phyloP scores from a whole-genome alignment of 2,329 filamentous ascomycete species.

The Penicillium occitanis region DNA sequence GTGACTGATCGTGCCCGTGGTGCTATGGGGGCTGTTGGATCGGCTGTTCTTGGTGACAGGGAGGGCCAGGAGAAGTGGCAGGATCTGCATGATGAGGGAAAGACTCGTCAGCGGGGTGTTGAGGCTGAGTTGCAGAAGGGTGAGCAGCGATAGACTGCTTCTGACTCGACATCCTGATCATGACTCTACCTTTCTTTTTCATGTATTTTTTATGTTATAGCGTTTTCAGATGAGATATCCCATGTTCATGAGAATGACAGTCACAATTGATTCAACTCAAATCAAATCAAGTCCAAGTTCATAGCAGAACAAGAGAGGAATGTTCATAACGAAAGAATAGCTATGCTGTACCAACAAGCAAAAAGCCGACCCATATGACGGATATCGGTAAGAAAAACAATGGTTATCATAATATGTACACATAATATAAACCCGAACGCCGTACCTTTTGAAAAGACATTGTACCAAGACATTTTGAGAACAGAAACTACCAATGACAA shows the following conservation, averaged over 20 bases:
- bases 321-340: background rate
- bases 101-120: constrained; percentile 78
- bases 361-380: constrained; percentile 1
- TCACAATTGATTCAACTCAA: background rate
- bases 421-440: background rate
- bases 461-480: background rate
- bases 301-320: background rate
- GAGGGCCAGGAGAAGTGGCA: constrained; percentile 65
- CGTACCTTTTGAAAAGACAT: background rate
- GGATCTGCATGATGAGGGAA: constrained; percentile 73
- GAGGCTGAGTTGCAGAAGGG: constrained; percentile 76
- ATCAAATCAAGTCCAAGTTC: background rate
- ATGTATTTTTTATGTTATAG: background rate
- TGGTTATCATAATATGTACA: background rate
- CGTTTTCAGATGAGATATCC: constrained; percentile 17
- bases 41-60: constrained; percentile 71
- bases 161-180: background rate
- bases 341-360: background rate
- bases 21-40: constrained; percentile 67
- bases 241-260: constrained; percentile 9
- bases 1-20: constrained; percentile 67
- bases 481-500: constrained; percentile 51
- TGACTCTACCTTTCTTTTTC: background rate
- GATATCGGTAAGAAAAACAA: background rate
- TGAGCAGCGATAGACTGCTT: constrained; percentile 16